phyloP scores from a whole-genome alignment of 805 yeast genomes.

The Candida chauliodis region DNA sequence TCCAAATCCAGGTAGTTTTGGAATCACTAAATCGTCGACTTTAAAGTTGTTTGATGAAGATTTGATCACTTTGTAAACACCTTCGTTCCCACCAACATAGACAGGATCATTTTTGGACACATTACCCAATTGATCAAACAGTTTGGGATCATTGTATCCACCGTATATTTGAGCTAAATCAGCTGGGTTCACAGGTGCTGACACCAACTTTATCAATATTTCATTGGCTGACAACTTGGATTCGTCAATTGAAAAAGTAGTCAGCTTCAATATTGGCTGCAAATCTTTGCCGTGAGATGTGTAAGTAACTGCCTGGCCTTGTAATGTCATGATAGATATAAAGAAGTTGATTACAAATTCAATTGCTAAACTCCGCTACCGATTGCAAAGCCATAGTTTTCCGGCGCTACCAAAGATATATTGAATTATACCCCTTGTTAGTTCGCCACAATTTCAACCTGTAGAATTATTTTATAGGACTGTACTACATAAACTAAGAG shows the following conservation, averaged over 20 bases:
- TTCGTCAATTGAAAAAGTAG: constrained; percentile 21
- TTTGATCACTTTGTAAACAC: constrained; percentile 78
- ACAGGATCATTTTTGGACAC: constrained; percentile 35
- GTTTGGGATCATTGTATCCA: constrained; percentile 76
- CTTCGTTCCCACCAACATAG: constrained; percentile 94
- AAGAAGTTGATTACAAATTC: background rate
- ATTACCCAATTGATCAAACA: constrained; percentile 48
- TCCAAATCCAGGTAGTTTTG: constrained; percentile 71
- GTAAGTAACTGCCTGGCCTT: constrained; percentile 26
- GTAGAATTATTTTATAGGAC: no score
- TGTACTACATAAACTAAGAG: no score
- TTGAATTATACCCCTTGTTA: no score
- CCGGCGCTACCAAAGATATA: no score
- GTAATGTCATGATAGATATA: background rate
- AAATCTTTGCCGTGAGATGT: constrained; percentile 19
- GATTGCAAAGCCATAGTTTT: background rate
- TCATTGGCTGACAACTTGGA: constrained; percentile 24
- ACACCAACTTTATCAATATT: constrained; percentile 64
- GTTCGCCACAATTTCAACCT: background rate
- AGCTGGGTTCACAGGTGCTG: constrained; percentile 87
- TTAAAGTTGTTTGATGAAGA: constrained; percentile 51
- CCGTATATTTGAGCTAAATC: constrained; percentile 86
- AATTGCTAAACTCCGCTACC: no score
- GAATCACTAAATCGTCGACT: constrained; percentile 85
- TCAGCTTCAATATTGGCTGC: constrained; percentile 15